These are phyloP conservation scores for Brassica cretica DNA, from an alignment of 345 rosid genomes.

Conservation along the genomic window DNA sequence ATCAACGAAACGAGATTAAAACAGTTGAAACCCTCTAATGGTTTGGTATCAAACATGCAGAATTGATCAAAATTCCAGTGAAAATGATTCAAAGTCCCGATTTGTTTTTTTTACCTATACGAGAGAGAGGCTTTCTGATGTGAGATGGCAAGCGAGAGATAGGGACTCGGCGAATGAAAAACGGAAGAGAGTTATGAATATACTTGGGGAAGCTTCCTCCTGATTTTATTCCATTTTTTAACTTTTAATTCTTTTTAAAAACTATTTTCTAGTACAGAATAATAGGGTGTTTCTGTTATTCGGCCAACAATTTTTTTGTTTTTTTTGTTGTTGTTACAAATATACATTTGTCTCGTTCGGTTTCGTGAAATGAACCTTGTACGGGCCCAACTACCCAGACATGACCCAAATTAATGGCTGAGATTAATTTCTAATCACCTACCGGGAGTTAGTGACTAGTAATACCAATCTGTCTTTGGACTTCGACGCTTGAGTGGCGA, in stretches of 20 bases:
- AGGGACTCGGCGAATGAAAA: constrained; percentile 15
- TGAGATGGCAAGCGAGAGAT: constrained; percentile 14
- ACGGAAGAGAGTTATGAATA: constrained; percentile 1
- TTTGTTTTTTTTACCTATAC: not conserved
- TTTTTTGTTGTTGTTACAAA: not conserved
- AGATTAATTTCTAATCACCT: not conserved
- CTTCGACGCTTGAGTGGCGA: not conserved
- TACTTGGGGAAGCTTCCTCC: constrained; percentile 14
- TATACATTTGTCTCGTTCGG: not conserved
- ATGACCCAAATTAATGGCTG: not conserved
- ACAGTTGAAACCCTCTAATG: not conserved
- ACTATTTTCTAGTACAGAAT: not conserved
- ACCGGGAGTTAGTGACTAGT: not conserved
- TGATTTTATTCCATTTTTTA: not conserved
- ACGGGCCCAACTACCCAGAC: not conserved
- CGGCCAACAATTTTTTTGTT: not conserved
- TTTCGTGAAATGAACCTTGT: not conserved
- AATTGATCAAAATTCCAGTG: not conserved
- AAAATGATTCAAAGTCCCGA: not conserved
- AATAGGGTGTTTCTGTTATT: not conserved
- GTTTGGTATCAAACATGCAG: constrained; percentile 2
- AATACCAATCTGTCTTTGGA: not conserved
- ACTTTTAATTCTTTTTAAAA: not conserved
- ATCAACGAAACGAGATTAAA: not conserved
- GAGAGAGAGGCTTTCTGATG: constrained; percentile 4